A percentile compares a stretch with the other conserved stretches of the same genome.
Evolutionary conservation across 805 yeast genomes (phyloP).

Genomic region (Starmerella apicola): DNA sequence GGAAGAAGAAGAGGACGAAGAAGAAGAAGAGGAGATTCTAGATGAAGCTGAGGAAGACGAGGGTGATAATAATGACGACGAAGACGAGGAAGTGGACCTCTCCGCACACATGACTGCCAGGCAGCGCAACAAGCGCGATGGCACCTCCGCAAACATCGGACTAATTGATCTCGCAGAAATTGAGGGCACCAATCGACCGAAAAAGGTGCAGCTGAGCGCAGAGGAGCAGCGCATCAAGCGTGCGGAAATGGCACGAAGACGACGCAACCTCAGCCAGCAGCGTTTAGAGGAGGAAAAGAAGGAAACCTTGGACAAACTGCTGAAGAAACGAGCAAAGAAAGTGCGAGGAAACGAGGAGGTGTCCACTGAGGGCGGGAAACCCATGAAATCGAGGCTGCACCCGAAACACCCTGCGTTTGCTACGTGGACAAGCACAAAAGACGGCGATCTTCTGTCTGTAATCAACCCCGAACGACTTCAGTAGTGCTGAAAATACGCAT

Average conservation of each 20-base stretch:
- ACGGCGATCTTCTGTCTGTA: conserved; percentile 18
- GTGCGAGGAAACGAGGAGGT: conserved; percentile 17
- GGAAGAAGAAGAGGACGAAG: conserved; percentile 19
- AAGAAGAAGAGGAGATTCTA: conserved; percentile 14
- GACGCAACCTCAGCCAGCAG: conserved; percentile 73
- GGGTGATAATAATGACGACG: conserved; percentile 20
- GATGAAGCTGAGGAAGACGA: conserved; percentile 12
- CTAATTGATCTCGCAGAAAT: conserved; percentile 24
- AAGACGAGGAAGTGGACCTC: conserved; percentile 13
- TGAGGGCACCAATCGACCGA: conserved; percentile 25
- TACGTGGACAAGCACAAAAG: conserved; percentile 21
- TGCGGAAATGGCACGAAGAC: conserved; percentile 77
- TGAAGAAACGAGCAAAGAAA: conserved; percentile 59
- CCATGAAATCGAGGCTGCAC: conserved; percentile 16
- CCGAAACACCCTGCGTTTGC: conserved; percentile 26
- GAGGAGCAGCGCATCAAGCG: conserved; percentile 73
- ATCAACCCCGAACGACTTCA: conserved; percentile 6
- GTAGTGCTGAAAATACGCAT: no score
- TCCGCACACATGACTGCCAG: conserved; percentile 30
- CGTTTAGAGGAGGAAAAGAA: conserved; percentile 83
- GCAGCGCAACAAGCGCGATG: conserved; percentile 27
- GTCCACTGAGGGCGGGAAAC: conserved; percentile 13
- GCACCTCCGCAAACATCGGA: conserved; percentile 16
- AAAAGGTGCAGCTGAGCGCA: conserved; percentile 54
- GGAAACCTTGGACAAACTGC: conserved; percentile 76